A percentile compares a stretch with the other conserved stretches of the same genome.
Evolutionary conservation across 768 basidiomycete genomes (phyloP).

Genomic region (Mycena alexandri): DNA sequence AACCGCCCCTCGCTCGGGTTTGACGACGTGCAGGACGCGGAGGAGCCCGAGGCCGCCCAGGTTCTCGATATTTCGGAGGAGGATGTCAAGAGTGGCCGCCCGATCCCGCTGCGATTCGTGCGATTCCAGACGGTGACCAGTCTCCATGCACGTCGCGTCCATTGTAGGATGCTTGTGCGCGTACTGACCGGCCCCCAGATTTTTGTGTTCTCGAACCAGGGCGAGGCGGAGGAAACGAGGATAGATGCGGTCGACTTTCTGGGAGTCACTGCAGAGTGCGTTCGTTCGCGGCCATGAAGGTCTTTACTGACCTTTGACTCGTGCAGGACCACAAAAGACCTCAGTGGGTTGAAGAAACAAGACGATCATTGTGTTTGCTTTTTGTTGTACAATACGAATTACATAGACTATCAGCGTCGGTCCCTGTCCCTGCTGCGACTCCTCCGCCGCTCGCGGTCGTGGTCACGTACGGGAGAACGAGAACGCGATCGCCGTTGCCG

Average conservation of each 20-base stretch:
- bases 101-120: constrained; percentile 70
- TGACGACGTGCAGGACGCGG: constrained; percentile 67
- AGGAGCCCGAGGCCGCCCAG: constrained; percentile 67
- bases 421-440: constrained; percentile 48
- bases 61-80: constrained; percentile 64
- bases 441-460: constrained; percentile 37
- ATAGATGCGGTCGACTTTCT: constrained; percentile 77
- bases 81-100: constrained; percentile 60
- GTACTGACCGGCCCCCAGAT: constrained; percentile 57
- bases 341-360: constrained; percentile 48
- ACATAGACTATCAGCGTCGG: constrained; percentile 37
- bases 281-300: constrained; percentile 20
- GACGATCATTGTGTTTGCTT: constrained; percentile 38
- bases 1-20: constrained; percentile 75
- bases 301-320: too few species aligned
- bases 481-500: constrained; percentile 54
- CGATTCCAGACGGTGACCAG: constrained; percentile 78
- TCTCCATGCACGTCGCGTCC: constrained; percentile 66
- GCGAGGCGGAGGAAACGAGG: constrained; percentile 70
- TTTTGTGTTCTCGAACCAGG: constrained; percentile 78
- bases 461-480: constrained; percentile 39
- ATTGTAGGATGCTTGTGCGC: neutral
- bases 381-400: constrained; percentile 31
- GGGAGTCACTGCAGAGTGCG: constrained; percentile 71
- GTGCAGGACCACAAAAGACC: constrained; percentile 50